These are phyloP conservation scores for Lumnitzera racemosa DNA, from an alignment of 345 rosid genomes.

Conservation along the genomic window DNA sequence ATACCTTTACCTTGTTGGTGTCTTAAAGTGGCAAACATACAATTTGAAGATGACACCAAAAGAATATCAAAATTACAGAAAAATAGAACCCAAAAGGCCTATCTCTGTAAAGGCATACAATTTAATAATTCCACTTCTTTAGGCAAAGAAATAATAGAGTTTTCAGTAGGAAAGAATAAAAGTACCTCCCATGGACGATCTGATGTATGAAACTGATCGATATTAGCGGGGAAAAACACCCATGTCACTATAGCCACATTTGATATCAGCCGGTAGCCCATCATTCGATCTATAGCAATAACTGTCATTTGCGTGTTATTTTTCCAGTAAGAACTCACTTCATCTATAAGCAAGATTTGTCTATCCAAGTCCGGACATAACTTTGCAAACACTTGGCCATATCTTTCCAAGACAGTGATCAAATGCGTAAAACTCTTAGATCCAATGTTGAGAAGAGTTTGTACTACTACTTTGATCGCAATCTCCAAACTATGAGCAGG, in stretches of 20 bases:
- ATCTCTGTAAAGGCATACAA: too few species aligned
- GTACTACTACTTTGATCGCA: conserved; percentile 62
- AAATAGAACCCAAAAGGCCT: too few species aligned
- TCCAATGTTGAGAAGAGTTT: conserved; percentile 88
- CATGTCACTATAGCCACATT: conserved; percentile 90
- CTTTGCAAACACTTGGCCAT: conserved; percentile 75
- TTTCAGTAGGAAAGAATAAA: neutral
- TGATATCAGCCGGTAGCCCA: conserved; percentile 95
- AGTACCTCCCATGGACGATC: conserved; percentile 96
- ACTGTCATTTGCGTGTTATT: conserved; percentile 83
- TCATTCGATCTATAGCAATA: conserved; percentile 91
- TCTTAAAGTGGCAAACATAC: too few species aligned
- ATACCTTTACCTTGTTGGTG: too few species aligned
- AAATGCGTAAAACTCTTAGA: conserved; percentile 97
- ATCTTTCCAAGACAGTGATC: conserved; percentile 92
- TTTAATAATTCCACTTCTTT: too few species aligned
- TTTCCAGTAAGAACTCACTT: conserved; percentile 83
- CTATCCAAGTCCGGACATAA: conserved; percentile 74
- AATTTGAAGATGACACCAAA: too few species aligned
- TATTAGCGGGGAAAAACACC: conserved; percentile 77
- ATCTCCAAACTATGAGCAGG: conserved; percentile 66
- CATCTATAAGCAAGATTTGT: conserved; percentile 68
- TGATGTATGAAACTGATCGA: conserved; percentile 74
- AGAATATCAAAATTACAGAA: too few species aligned
- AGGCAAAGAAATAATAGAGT: too few species aligned